phyloP scores from a whole-genome alignment of 257 asterid genomes.

The Henckelia pumila region DNA sequence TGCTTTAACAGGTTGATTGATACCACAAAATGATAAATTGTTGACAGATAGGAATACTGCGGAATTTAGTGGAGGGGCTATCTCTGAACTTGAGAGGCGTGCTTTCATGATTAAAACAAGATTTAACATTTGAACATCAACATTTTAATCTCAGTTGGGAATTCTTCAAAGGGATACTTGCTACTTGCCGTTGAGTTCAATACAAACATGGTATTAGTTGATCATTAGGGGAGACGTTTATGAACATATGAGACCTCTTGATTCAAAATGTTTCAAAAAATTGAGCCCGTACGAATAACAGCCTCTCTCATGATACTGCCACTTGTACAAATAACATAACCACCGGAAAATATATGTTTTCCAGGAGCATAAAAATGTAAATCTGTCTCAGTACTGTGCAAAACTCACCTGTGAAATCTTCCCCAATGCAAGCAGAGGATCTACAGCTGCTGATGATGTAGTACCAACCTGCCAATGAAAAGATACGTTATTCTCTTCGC shows the following conservation, averaged over 20 bases:
- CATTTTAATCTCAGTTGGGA: too few species aligned
- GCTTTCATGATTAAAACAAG: background rate
- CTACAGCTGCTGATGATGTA: constrained; percentile 94
- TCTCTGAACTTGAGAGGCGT: too few species aligned
- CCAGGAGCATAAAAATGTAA: too few species aligned
- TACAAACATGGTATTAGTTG: background rate
- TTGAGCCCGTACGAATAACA: background rate
- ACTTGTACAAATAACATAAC: background rate
- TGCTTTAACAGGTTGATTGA: too few species aligned
- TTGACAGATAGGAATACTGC: too few species aligned
- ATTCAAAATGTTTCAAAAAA: background rate
- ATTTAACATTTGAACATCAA: background rate
- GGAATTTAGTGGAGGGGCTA: too few species aligned
- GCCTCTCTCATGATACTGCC: too few species aligned
- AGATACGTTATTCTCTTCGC: constrained; percentile 14
- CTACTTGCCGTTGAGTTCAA: too few species aligned
- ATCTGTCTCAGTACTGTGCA: background rate
- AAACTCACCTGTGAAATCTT: constrained; percentile 61
- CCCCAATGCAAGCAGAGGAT: constrained; percentile 75
- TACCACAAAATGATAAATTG: too few species aligned
- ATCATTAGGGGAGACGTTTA: background rate
- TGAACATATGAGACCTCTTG: background rate
- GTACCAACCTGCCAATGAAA: constrained; percentile 68
- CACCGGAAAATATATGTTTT: too few species aligned
- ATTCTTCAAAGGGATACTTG: too few species aligned